phyloP scores from a whole-genome alignment of 805 yeast genomes.

The Starmerella powellii region DNA sequence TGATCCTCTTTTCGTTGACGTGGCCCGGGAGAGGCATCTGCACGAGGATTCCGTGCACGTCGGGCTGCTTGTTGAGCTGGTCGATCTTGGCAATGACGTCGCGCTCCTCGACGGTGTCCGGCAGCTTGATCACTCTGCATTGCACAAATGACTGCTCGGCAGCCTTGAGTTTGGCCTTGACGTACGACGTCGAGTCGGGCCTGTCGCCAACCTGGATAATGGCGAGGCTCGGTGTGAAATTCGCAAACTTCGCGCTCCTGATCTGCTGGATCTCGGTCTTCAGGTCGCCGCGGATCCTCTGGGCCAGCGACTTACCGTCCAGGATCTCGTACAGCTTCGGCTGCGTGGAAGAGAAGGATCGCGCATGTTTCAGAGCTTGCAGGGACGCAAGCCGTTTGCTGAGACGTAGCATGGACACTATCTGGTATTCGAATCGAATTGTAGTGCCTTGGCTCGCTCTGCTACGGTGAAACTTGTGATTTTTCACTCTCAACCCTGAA shows the following conservation, averaged over 20 bases:
- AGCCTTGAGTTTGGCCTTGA: constrained; percentile 79
- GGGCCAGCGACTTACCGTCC: constrained; percentile 52
- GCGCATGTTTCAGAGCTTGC: neutral
- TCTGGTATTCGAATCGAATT: neutral
- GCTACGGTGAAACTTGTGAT: neutral
- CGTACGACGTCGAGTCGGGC: constrained; percentile 88
- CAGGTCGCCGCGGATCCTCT: constrained; percentile 40
- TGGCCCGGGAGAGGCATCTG: constrained; percentile 83
- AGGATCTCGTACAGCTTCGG: constrained; percentile 28
- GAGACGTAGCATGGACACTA: neutral
- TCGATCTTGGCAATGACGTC: constrained; percentile 46
- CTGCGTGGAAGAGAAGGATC: constrained; percentile 1
- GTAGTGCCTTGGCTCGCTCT: neutral
- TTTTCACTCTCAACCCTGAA: too few species aligned
- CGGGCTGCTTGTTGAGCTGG: constrained; percentile 55
- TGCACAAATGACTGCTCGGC: constrained; percentile 70
- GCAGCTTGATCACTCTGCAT: constrained; percentile 53
- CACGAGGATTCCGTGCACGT: constrained; percentile 75
- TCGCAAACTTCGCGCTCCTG: constrained; percentile 32
- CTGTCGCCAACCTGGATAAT: constrained; percentile 84
- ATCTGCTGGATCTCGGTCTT: constrained; percentile 39
- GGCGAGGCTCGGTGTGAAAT: constrained; percentile 64
- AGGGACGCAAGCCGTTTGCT: neutral
- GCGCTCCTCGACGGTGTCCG: constrained; percentile 48
- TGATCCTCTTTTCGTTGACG: constrained; percentile 64